These are phyloP conservation scores for Silene latifolia DNA, from an alignment of 148 eudicot genomes.

Conservation along the genomic window DNA sequence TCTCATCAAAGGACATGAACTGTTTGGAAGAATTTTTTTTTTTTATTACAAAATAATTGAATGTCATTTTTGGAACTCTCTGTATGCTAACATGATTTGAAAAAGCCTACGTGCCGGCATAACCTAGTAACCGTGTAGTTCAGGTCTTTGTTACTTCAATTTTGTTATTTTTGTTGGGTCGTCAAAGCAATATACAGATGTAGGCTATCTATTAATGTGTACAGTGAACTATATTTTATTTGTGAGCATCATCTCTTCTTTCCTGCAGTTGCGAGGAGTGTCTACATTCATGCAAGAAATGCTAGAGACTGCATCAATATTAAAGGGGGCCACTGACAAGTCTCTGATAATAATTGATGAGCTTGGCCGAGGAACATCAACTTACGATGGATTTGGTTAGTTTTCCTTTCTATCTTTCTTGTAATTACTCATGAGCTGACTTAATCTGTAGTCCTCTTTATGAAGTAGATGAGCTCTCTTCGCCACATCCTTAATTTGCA, in stretches of 20 bases:
- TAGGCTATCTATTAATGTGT: neutral
- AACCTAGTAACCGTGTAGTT: no score
- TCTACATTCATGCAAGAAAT: slow-evolving; percentile 99
- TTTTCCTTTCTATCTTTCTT: slow-evolving; percentile 20
- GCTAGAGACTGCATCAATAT: slow-evolving; percentile 98
- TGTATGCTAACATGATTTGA: no score
- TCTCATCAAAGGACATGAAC: no score
- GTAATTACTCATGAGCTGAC: neutral
- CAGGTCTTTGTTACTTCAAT: no score
- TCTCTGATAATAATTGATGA: slow-evolving; percentile 92
- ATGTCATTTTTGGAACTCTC: no score
- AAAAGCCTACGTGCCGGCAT: no score
- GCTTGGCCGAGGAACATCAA: slow-evolving; percentile 98
- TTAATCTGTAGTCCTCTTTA: slow-evolving; percentile 6
- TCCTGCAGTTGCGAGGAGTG: slow-evolving; percentile 81
- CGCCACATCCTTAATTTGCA: neutral
- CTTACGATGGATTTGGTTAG: slow-evolving; percentile 99
- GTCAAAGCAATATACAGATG: neutral
- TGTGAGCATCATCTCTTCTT: slow-evolving; percentile 12
- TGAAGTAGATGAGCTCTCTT: neutral
- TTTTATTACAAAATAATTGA: no score
- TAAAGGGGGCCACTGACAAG: slow-evolving; percentile 92
- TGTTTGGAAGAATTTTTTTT: no score
- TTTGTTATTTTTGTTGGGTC: no score
- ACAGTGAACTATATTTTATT: neutral